Evolutionary conservation across 768 basidiomycete species (phyloP).

Genomic region (Mycena polygramma): DNA sequence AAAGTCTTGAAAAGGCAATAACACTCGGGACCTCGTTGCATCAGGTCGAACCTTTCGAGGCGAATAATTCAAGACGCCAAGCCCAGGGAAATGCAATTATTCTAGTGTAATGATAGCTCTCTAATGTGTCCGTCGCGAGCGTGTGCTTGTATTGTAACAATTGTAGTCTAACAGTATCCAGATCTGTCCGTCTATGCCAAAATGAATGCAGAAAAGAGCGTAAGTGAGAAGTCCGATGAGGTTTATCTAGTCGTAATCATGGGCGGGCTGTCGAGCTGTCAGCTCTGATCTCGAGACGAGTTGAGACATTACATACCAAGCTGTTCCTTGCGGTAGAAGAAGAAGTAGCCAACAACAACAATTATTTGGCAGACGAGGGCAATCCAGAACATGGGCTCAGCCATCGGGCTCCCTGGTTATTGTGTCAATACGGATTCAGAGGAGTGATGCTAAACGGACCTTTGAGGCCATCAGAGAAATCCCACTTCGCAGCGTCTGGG

Average conservation of each 20-base stretch:
- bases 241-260: conserved; percentile 44
- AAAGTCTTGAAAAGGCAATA: conserved; percentile 23
- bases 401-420: conserved; percentile 79
- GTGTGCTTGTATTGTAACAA: conserved; percentile 30
- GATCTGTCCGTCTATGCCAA: conserved; percentile 35
- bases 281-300: background rate
- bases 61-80: too few relatives aligned
- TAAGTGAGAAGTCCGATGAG: conserved; percentile 28
- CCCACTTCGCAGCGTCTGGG: conserved; percentile 93
- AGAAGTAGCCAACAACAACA: conserved; percentile 93
- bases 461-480: conserved; percentile 77
- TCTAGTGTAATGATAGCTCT: conserved; percentile 25
- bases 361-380: conserved; percentile 83
- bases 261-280: conserved; percentile 49
- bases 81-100: conserved; percentile 18
- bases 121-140: conserved; percentile 13
- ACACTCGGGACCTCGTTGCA: too few relatives aligned
- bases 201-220: conserved; percentile 28
- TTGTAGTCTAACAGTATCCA: conserved; percentile 33
- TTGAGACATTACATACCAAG: conserved; percentile 65
- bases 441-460: conserved; percentile 50
- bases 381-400: conserved; percentile 89
- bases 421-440: conserved; percentile 12
- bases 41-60: too few relatives aligned
- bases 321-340: conserved; percentile 98